These are phyloP conservation scores for Cyclotella kingstonii DNA, from an alignment of 108 stramenopile genomes.

Conservation along the genomic window DNA sequence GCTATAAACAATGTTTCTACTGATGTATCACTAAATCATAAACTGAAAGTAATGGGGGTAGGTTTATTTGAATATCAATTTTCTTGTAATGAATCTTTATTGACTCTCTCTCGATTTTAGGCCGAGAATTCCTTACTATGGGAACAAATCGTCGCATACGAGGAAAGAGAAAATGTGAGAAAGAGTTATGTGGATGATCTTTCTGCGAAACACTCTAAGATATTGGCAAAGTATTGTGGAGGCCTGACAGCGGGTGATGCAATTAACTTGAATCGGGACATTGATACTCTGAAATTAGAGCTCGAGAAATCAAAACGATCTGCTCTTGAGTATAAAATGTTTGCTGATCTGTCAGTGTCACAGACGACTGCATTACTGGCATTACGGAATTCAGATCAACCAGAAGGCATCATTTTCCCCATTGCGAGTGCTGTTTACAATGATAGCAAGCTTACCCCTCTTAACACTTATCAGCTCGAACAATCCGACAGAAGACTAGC, in stretches of 20 bases:
- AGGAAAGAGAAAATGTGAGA: constrained; percentile 2
- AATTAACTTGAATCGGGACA: background rate
- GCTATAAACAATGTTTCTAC: background rate
- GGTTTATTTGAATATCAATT: background rate
- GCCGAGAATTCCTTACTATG: constrained; percentile 4
- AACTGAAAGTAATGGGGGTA: background rate
- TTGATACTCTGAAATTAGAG: constrained; percentile 3
- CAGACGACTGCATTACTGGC: background rate
- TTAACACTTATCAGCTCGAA: background rate
- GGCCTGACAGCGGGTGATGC: constrained; percentile 5
- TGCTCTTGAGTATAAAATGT: background rate
- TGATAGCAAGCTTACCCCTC: too few relatives aligned
- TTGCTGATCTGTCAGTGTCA: constrained; percentile 7
- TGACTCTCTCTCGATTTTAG: background rate
- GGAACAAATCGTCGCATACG: background rate
- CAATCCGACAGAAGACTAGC: constrained; percentile 1
- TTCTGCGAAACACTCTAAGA: background rate
- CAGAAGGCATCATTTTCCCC: background rate
- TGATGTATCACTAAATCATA: background rate
- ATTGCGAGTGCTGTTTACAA: background rate
- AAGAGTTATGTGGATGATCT: constrained; percentile 1
- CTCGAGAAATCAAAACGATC: background rate
- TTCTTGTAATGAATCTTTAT: too few relatives aligned
- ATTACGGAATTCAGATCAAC: background rate
- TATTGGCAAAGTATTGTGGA: background rate